A percentile compares a stretch with the other conserved stretches of the same genome.
These are phyloP conservation scores for Kodamaea ohmeri DNA, from an alignment of 1,139 yeast species.

Conservation along the genomic window DNA sequence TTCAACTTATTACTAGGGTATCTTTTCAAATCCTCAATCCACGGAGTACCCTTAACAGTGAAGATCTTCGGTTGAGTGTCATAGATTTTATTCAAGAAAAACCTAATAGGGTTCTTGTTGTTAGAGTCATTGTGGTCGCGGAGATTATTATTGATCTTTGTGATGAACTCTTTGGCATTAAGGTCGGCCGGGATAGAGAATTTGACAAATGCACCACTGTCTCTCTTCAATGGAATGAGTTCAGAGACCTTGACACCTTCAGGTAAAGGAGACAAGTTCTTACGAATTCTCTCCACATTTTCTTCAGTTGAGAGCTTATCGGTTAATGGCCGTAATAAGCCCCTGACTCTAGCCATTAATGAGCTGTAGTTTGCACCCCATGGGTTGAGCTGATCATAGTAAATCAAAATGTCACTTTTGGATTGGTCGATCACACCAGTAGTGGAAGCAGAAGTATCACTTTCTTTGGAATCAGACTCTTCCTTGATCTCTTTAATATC, in stretches of 20 bases:
- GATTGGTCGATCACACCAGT: constrained; percentile 45
- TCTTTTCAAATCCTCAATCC: constrained; percentile 91
- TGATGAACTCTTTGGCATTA: constrained; percentile 49
- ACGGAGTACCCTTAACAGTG: constrained; percentile 87
- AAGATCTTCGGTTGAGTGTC: constrained; percentile 45
- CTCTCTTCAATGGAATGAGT: constrained; percentile 70
- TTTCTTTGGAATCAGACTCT: constrained; percentile 32
- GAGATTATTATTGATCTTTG: constrained; percentile 50
- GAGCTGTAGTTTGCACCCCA: constrained; percentile 15
- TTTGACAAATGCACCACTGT: constrained; percentile 92
- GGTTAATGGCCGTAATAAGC: constrained; percentile 20
- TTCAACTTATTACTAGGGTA: constrained; percentile 62
- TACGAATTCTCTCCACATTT: constrained; percentile 22
- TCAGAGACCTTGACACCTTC: constrained; percentile 28
- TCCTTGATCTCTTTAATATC: constrained; percentile 34
- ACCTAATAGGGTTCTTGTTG: constrained; percentile 30
- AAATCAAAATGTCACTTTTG: constrained; percentile 34
- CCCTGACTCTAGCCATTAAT: constrained; percentile 22
- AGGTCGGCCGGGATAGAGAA: constrained; percentile 56
- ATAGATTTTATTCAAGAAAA: constrained; percentile 17
- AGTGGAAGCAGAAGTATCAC: constrained; percentile 36
- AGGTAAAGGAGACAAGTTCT: constrained; percentile 35
- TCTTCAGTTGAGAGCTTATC: constrained; percentile 13
- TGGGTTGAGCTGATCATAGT: constrained; percentile 41
- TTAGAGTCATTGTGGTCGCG: constrained; percentile 25